A percentile compares a stretch with the other conserved stretches of the same genome.
Conservation (phyloP, 306 rosid species). For the Fragaria iinumae region DNA sequence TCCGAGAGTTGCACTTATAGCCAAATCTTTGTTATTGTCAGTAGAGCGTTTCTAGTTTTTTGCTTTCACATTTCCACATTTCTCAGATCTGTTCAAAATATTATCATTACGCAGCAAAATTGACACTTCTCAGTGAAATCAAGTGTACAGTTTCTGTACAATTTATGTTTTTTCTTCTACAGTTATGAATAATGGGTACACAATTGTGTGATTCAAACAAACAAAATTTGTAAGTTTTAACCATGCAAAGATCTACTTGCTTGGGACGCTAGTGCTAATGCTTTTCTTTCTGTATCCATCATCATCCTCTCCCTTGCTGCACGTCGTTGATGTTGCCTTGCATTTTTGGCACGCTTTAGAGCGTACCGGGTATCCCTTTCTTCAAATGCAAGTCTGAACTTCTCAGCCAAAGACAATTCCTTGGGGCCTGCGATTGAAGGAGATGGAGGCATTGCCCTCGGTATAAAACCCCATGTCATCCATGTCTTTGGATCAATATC, state of each 20-base stretch:
- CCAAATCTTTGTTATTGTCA: too few relatives aligned
- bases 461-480: conserved; percentile 47
- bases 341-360: conserved; percentile 87
- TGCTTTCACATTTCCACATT: not conserved
- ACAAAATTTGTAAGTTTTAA: conserved; percentile 24
- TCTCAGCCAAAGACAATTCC: conserved; percentile 83
- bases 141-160: not conserved
- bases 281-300: conserved; percentile 69
- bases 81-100: not conserved
- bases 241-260: conserved; percentile 54
- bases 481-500: conserved; percentile 76
- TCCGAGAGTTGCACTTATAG: too few relatives aligned
- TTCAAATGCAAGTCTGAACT: conserved; percentile 84
- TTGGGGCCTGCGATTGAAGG: conserved; percentile 22
- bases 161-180: not conserved
- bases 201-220: not conserved
- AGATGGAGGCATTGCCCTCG: conserved; percentile 31
- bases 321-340: conserved; percentile 84
- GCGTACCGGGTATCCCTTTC: conserved; percentile 86
- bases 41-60: not conserved
- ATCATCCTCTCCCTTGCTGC: conserved; percentile 67
- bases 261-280: conserved; percentile 69
- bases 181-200: conserved; percentile 1
- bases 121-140: not conserved
- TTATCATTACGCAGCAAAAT: not conserved